Evolutionary conservation across 2,329 filamentous ascomycete species (phyloP), one percentile per base, ranked within the genome.

Genomic region (Colletotrichum graminicola): DNA sequence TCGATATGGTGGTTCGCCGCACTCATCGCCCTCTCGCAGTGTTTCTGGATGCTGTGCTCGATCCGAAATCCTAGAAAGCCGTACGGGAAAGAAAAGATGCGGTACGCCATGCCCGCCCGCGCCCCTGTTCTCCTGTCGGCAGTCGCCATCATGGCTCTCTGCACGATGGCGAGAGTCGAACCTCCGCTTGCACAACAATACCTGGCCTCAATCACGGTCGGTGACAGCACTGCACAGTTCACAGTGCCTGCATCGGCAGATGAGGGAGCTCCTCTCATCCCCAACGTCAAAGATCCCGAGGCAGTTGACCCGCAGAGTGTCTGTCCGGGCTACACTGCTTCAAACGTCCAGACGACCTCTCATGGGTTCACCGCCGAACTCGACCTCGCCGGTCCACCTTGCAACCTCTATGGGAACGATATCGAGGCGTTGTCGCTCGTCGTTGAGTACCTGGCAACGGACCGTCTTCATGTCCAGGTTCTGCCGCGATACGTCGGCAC

Each of bases 321-420:
- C 2, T 94, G 92, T 76, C 91, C 91, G 0, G 92, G 92, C 18
- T 94, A 94, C 81, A 85, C 78, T 36, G 92, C 91, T 2, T 87
- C 85, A 23, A 89, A 92, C 77, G 84, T 93, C 18, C 79, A 83
- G 62, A 80, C 84, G 62, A 87, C 83, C 0, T 77, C 79, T 45
- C 83, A 82, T 61, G 89, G 89, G 11, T 82, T 96, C 64, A 92
- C 88, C 1, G 94, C 93, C 1, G 87, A 92, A 74, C 84, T 97
- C 59, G 86, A 81, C 3, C 86, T 97, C 14, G 92, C 92, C 10
- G 93, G 93, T 0, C 76, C 84, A 12, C 85, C 91, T 7, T 96
- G 94, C 83, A 92, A 95, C 79, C 88, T 90, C 29, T 97, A 95
- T 74, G 94, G 94, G 0, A 91, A 86, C 10, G 94, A 97, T 77